Percentiles rank a stretch among this genome's conserved stretches.
Evolutionary conservation across 345 rosid genomes (phyloP).

Genomic region (Eucalyptus viminalis): DNA sequence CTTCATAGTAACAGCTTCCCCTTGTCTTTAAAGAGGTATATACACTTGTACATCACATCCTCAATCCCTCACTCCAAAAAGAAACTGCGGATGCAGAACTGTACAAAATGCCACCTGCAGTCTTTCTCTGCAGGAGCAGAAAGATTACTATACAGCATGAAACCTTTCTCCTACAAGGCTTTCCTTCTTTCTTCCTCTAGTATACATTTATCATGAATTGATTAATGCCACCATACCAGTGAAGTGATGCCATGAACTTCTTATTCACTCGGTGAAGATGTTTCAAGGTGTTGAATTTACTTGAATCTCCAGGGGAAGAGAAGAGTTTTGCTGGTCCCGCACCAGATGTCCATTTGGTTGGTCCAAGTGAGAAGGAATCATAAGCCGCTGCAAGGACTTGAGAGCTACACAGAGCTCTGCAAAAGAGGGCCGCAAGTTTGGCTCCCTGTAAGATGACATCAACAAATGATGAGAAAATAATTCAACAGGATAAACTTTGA

Average conservation of each 20-base stretch:
- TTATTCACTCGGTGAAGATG: conserved; percentile 20
- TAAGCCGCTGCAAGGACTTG: conserved; percentile 76
- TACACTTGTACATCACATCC: conserved; percentile 1
- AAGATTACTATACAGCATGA: background rate
- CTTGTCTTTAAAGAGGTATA: background rate
- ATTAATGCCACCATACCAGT: background rate
- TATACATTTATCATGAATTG: background rate
- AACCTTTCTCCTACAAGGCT: background rate
- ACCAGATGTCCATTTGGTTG: conserved; percentile 35
- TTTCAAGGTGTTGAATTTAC: conserved; percentile 59
- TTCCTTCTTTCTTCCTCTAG: background rate
- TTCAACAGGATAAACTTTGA: background rate
- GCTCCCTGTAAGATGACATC: conserved; percentile 44
- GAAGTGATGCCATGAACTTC: background rate
- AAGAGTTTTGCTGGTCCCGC: conserved; percentile 20
- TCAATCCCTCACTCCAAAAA: background rate
- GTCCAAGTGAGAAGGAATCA: conserved; percentile 36
- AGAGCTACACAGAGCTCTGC: conserved; percentile 61
- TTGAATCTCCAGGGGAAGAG: conserved; percentile 31
- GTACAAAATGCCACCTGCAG: conserved; percentile 9
- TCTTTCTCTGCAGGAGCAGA: background rate
- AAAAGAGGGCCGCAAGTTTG: conserved; percentile 85
- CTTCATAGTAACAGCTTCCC: background rate
- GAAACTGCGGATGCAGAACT: conserved; percentile 5
- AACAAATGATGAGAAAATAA: background rate